Evolutionary conservation across 768 basidiomycete species (phyloP).

Genomic region (Phallus indusiatus): DNA sequence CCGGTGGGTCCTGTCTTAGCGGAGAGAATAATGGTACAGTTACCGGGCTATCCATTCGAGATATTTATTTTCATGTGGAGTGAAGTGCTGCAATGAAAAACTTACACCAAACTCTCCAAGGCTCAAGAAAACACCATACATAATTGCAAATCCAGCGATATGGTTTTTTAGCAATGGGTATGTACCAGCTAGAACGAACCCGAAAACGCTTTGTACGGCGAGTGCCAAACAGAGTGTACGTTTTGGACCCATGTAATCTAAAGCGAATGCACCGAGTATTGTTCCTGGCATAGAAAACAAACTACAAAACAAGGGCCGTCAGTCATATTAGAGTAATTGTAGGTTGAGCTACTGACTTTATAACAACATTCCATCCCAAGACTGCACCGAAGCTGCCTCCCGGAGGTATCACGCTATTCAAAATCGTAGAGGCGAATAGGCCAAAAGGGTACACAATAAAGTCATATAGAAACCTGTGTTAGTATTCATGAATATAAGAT

Average conservation of each 20-base stretch:
- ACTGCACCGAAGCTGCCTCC: slow-evolving; percentile 41
- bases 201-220: slow-evolving; percentile 13
- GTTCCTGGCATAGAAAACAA: slow-evolving; percentile 36
- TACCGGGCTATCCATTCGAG: slow-evolving; percentile 18
- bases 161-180: slow-evolving; percentile 22
- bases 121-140: slow-evolving; percentile 24
- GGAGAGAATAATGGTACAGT: slow-evolving; percentile 31
- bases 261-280: slow-evolving; percentile 24
- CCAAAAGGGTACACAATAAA: slow-evolving; percentile 72
- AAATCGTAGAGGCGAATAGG: slow-evolving; percentile 70
- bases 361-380: slow-evolving; percentile 80
- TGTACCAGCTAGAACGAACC: slow-evolving; percentile 30
- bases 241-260: slow-evolving; percentile 25
- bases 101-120: slow-evolving; percentile 28
- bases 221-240: slow-evolving; percentile 26
- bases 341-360: slow-evolving; percentile 45
- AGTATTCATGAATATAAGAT: background rate
- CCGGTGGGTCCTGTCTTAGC: slow-evolving; percentile 31
- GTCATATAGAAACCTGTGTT: slow-evolving; percentile 67
- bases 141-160: slow-evolving; percentile 17
- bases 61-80: background rate
- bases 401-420: slow-evolving; percentile 38
- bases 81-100: background rate
- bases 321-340: background rate
- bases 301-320: slow-evolving; percentile 12